phyloP scores from a whole-genome alignment of 768 basidiomycete genomes.

The Boletus tomentosulus region DNA sequence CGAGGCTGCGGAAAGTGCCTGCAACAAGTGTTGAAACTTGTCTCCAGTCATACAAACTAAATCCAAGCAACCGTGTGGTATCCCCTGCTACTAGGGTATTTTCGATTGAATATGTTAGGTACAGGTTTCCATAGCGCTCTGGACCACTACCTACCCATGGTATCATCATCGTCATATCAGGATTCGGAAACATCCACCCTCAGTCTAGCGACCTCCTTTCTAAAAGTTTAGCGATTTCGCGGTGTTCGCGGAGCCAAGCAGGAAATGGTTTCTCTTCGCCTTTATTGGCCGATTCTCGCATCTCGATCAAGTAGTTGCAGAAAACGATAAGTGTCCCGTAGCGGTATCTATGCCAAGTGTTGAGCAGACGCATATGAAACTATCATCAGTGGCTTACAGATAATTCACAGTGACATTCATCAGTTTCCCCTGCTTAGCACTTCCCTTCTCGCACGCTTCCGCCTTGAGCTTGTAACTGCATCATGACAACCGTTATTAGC shows the following conservation, averaged over 20 bases:
- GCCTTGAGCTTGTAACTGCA: conserved; percentile 86
- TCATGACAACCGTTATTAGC: neutral
- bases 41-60: neutral
- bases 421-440: conserved; percentile 70
- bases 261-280: conserved; percentile 57
- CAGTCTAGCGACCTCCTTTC: conserved; percentile 67
- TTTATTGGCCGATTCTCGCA: conserved; percentile 37
- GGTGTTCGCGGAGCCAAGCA: conserved; percentile 74
- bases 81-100: neutral
- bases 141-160: neutral
- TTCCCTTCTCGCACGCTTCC: conserved; percentile 77
- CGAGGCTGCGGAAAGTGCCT: neutral
- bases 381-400: conserved; percentile 45
- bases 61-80: neutral
- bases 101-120: neutral
- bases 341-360: conserved; percentile 51
- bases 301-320: conserved; percentile 90
- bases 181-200: conserved; percentile 1
- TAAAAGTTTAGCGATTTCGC: conserved; percentile 78
- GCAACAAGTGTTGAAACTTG: neutral
- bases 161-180: neutral
- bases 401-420: conserved; percentile 83
- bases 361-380: conserved; percentile 10
- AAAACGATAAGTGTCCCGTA: conserved; percentile 93
- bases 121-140: conserved; percentile 4